Conservation (phyloP, 768 basidiomycete genomes). For the Mycena rosella region DNA sequence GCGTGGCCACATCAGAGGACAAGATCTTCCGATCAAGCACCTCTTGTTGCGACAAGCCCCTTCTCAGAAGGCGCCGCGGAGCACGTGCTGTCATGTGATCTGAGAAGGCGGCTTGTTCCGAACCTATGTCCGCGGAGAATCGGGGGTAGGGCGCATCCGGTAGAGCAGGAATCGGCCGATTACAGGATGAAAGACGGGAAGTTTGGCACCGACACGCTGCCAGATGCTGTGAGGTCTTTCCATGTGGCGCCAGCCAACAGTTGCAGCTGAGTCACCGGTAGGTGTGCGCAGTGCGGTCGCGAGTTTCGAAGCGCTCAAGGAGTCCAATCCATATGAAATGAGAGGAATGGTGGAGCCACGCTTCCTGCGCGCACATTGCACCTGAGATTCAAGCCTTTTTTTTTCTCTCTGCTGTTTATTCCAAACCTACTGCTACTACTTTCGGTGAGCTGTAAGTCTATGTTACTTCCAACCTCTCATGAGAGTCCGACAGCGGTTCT, state of each 20-base stretch:
- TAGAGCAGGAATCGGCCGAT: too few relatives aligned
- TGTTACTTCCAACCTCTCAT: slow-evolving; percentile 18
- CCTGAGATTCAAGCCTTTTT: slow-evolving; percentile 12
- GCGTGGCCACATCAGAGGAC: too few relatives aligned
- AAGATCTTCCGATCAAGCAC: too few relatives aligned
- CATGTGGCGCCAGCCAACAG: not conserved
- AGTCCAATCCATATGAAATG: slow-evolving; percentile 13
- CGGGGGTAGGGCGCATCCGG: too few relatives aligned
- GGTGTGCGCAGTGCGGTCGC: slow-evolving; percentile 4
- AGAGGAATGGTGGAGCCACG: not conserved
- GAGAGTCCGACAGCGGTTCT: slow-evolving; percentile 32
- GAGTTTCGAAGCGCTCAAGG: not conserved
- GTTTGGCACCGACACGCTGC: too few relatives aligned
- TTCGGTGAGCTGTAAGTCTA: slow-evolving; percentile 15
- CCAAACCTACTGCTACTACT: slow-evolving; percentile 14
- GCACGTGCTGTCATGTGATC: too few relatives aligned
- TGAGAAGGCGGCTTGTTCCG: too few relatives aligned
- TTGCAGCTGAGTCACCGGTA: slow-evolving; percentile 8
- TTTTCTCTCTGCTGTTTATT: slow-evolving; percentile 12
- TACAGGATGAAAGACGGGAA: too few relatives aligned
- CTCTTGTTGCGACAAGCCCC: too few relatives aligned
- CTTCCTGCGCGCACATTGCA: slow-evolving; percentile 10
- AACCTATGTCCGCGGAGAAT: too few relatives aligned
- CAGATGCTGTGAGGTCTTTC: too few relatives aligned
- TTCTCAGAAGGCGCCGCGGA: too few relatives aligned